Evolutionary conservation across 768 basidiomycete genomes (phyloP), one percentile per base, ranked within the genome.

Genomic region (Xerocomellus chrysenteron): DNA sequence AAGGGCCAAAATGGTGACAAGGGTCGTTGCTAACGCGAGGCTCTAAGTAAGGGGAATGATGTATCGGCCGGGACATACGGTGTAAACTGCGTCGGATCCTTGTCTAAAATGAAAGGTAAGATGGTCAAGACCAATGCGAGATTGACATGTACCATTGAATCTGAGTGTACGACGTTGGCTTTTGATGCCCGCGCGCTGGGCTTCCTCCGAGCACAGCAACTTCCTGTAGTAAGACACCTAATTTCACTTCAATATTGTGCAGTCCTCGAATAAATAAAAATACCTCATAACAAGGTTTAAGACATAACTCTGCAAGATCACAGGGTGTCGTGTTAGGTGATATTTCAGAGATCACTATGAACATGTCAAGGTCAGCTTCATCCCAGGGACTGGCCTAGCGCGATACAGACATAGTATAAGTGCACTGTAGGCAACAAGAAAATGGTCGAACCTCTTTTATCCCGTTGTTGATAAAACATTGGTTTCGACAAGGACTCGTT

Each of bases 251-350:
- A 61, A 47, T 48, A n/a, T 33, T 33, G 32, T 9, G 28, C 40
- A 32, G 5, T 19, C 41, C 32, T 33, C 21, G 5, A 41, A 26
- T 17, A 26, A 28, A 45, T 30, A 28, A 21, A 53, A 28, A 49
- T 52, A 86, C 87, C 74, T 89, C 83, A 30, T 69, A 68, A 66
- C 88, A 90, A 6, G 85, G 80, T 57, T 81, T 84, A 11, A 74
- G 74, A 65, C 81, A 81, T 16, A 88, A 69, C 1, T 73, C 64
- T 17, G 84, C 80, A 13, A 88, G 68, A 45, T 83, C 78, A 58
- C 87, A 88, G 0, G 85, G 75, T 0, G 72, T 66, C 4, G 72
- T 64, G 45, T 84, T 77, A 8, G 80, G 80, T 0, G 74, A 70
- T 24, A 80, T 65, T 16, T 76, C 69, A 11, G 82, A 68, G 6